Evolutionary conservation across 2,329 filamentous ascomycete genomes (phyloP).

Genomic region (Mollisiaceae sp.): DNA sequence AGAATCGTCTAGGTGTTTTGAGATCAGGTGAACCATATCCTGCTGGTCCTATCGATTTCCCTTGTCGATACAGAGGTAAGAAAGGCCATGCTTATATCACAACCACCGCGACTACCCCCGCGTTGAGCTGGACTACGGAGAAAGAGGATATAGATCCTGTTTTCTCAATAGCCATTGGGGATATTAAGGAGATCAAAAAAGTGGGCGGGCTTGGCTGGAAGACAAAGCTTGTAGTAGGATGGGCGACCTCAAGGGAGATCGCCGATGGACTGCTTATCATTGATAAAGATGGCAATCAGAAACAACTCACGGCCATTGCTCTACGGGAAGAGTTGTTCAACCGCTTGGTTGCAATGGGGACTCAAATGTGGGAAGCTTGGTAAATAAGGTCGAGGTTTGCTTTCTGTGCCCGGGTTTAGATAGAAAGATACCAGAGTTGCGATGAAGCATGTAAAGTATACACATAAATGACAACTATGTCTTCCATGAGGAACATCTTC

Average conservation of each 20-base stretch:
- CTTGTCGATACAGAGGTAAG: slow-evolving; percentile 70
- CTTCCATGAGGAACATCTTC: no score
- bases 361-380: slow-evolving; percentile 84
- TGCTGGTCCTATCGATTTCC: slow-evolving; percentile 78
- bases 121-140: slow-evolving; percentile 55
- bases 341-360: slow-evolving; percentile 74
- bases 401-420: neutral
- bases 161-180: slow-evolving; percentile 73
- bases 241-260: slow-evolving; percentile 75
- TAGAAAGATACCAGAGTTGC: slow-evolving; percentile 2
- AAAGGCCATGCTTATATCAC: slow-evolving; percentile 76
- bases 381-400: slow-evolving; percentile 43
- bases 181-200: slow-evolving; percentile 78
- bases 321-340: slow-evolving; percentile 82
- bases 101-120: slow-evolving; percentile 68
- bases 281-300: slow-evolving; percentile 54
- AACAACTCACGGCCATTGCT: slow-evolving; percentile 72
- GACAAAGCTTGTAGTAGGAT: slow-evolving; percentile 79
- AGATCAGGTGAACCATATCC: slow-evolving; percentile 50
- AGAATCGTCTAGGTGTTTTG: slow-evolving; percentile 74
- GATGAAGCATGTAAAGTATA: neutral
- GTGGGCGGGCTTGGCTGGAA: slow-evolving; percentile 86
- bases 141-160: slow-evolving; percentile 60
- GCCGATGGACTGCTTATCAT: slow-evolving; percentile 66
- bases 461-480: neutral